A percentile compares a stretch with the other conserved stretches of the same genome.
Evolutionary conservation across 768 basidiomycete genomes (phyloP).

Genomic region (Holtermanniella nyarrowii): DNA sequence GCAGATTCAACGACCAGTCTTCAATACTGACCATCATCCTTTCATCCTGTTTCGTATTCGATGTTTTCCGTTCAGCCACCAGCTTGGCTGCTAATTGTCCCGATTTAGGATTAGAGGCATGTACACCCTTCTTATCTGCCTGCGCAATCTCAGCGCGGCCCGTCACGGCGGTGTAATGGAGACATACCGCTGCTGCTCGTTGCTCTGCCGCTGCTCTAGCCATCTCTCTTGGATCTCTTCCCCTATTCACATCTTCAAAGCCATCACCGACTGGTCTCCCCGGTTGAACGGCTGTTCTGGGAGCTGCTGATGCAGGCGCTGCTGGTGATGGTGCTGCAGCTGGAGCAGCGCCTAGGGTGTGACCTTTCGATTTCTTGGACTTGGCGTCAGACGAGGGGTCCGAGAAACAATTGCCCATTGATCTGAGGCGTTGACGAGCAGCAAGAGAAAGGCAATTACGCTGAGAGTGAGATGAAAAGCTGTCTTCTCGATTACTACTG

Average conservation of each 20-base stretch:
- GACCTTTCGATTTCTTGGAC: constrained; percentile 19
- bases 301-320: background rate
- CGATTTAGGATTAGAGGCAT: constrained; percentile 28
- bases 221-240: constrained; percentile 30
- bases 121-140: constrained; percentile 28
- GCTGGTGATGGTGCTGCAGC: constrained; percentile 5
- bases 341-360: constrained; percentile 30
- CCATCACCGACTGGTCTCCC: constrained; percentile 7
- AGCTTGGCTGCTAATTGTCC: constrained; percentile 35
- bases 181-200: constrained; percentile 34
- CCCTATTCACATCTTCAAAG: constrained; percentile 9
- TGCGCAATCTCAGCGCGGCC: constrained; percentile 4
- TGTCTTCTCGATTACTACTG: too few species aligned
- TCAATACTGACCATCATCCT: constrained; percentile 32
- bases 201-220: constrained; percentile 35
- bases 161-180: background rate
- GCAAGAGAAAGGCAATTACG: too few species aligned
- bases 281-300: background rate
- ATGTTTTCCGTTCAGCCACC: constrained; percentile 25
- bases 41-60: constrained; percentile 12
- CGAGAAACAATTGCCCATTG: constrained; percentile 41
- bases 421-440: too few species aligned
- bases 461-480: too few species aligned
- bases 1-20: background rate
- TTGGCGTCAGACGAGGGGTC: constrained; percentile 24